phyloP scores from a whole-genome alignment of 495 filamentous ascomycete genomes.

The Aspergillus hancockii region DNA sequence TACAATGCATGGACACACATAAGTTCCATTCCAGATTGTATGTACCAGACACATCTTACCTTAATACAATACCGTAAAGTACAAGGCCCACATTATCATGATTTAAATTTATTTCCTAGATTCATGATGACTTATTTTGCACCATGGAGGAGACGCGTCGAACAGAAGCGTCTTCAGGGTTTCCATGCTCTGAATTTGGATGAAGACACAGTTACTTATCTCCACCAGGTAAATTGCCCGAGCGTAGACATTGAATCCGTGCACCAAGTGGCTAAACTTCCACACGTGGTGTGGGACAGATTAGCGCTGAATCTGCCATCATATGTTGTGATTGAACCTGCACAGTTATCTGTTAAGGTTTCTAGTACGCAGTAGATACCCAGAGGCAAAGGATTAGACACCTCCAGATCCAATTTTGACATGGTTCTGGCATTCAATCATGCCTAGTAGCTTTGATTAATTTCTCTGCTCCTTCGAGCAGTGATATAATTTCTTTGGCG shows the following conservation, averaged over 20 bases:
- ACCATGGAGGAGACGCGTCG: background rate
- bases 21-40: background rate
- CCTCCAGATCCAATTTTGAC: background rate
- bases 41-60: background rate
- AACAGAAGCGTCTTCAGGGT: background rate
- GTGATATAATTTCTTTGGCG: no score
- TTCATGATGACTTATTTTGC: background rate
- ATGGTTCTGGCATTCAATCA: background rate
- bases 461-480: no score
- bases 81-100: no score
- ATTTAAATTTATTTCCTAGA: background rate
- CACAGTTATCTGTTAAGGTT: no score
- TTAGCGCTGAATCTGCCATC: slow-evolving; percentile 15
- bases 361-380: background rate
- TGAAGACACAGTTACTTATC: background rate
- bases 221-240: slow-evolving; percentile 6
- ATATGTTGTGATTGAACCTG: background rate
- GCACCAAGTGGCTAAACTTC: slow-evolving; percentile 32
- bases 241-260: slow-evolving; percentile 13
- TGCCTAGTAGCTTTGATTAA: background rate
- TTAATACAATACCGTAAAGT: background rate
- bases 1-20: background rate
- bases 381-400: background rate
- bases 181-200: background rate
- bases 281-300: slow-evolving; percentile 37